Evolutionary conservation across 768 basidiomycete species (phyloP).

Genomic region (Rossbeevera mucosa): DNA sequence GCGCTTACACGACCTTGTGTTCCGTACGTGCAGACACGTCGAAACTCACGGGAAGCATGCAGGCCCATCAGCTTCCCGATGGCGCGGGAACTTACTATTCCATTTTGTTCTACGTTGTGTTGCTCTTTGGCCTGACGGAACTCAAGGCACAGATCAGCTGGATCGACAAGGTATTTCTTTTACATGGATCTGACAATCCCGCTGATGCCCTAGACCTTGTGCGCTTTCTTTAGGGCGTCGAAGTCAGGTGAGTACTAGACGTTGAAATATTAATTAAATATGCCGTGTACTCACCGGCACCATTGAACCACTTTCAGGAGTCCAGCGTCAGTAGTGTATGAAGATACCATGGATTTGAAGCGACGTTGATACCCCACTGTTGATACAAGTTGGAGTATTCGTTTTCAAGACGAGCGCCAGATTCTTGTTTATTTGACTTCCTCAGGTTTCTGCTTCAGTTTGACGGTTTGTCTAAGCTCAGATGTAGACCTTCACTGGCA

Average conservation of each 20-base stretch:
- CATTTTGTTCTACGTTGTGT: slow-evolving; percentile 32
- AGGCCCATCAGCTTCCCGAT: slow-evolving; percentile 7
- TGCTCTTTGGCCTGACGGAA: slow-evolving; percentile 51
- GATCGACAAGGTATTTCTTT: slow-evolving; percentile 35
- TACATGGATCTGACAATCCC: not conserved
- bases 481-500: too few relatives aligned
- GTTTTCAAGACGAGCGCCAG: too few relatives aligned
- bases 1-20: slow-evolving; percentile 9
- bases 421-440: too few relatives aligned
- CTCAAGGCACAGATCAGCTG: slow-evolving; percentile 49
- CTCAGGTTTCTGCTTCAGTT: too few relatives aligned
- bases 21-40: slow-evolving; percentile 10
- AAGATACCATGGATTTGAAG: slow-evolving; percentile 11
- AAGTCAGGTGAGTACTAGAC: slow-evolving; percentile 31
- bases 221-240: slow-evolving; percentile 27
- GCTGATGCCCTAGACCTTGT: not conserved
- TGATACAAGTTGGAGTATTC: too few relatives aligned
- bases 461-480: too few relatives aligned
- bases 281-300: not conserved
- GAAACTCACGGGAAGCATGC: slow-evolving; percentile 10
- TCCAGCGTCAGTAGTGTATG: slow-evolving; percentile 25
- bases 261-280: not conserved
- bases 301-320: slow-evolving; percentile 16
- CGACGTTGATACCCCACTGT: not conserved
- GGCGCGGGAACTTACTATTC: slow-evolving; percentile 10